Conservation (phyloP, 2,329 filamentous ascomycete genomes). For the Pseudogymnoascus sp. region DNA sequence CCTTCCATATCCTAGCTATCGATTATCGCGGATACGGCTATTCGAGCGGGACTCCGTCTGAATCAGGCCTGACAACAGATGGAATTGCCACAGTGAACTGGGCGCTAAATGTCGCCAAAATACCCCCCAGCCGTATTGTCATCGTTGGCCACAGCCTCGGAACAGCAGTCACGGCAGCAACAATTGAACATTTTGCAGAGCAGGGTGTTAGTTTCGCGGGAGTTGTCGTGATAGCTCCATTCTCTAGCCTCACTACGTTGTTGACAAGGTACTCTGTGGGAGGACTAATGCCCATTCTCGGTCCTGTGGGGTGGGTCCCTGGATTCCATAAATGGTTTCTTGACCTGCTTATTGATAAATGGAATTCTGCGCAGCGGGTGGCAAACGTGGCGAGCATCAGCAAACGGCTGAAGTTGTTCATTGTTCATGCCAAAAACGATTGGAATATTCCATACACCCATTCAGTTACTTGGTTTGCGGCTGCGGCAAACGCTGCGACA, state of each 20-base stretch:
- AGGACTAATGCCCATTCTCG: constrained; percentile 73
- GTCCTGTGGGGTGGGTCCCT: constrained; percentile 63
- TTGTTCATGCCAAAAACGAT: constrained; percentile 78
- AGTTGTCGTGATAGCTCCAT: constrained; percentile 71
- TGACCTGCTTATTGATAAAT: constrained; percentile 65
- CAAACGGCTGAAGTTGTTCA: constrained; percentile 53
- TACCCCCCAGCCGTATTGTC: constrained; percentile 66
- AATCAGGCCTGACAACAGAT: constrained; percentile 74
- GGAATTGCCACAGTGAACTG: constrained; percentile 67
- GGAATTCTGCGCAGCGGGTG: constrained; percentile 65
- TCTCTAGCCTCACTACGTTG: constrained; percentile 65
- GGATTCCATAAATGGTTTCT: constrained; percentile 54
- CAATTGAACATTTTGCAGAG: constrained; percentile 61
- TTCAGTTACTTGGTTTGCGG: constrained; percentile 55
- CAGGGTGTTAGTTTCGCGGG: constrained; percentile 65
- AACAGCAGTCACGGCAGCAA: constrained; percentile 71
- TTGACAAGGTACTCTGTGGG: constrained; percentile 68
- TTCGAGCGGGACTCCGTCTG: constrained; percentile 72
- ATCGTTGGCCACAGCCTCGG: constrained; percentile 82
- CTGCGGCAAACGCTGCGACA: constrained; percentile 47
- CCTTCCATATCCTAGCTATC: constrained; percentile 75
- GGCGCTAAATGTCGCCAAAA: constrained; percentile 53
- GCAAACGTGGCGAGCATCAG: constrained; percentile 46
- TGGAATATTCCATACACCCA: constrained; percentile 71
- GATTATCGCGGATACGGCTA: constrained; percentile 86